These are phyloP conservation scores for Solanum gracilifrons DNA, from an alignment of 257 asterid genomes.

Conservation along the genomic window DNA sequence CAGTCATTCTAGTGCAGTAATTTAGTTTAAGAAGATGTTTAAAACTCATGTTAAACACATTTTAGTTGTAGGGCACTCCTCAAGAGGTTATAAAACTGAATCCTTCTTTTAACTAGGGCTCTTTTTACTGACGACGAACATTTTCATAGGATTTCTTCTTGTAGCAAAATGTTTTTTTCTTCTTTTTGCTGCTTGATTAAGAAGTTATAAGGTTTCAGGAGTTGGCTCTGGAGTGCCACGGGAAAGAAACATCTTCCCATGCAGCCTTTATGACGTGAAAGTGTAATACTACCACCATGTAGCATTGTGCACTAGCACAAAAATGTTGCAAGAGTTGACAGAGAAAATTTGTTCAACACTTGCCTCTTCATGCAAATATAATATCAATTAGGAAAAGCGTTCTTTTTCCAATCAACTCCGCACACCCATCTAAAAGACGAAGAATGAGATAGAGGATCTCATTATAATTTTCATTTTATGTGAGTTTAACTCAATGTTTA, in stretches of 20 bases:
- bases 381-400: slow-evolving; percentile 5
- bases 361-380: not conserved
- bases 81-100: not conserved
- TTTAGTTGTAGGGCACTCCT: not conserved
- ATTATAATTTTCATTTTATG: not conserved
- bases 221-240: not conserved
- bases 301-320: not conserved
- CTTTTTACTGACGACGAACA: not conserved
- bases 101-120: not conserved
- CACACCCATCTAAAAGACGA: not conserved
- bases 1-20: not conserved
- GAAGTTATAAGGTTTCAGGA: not conserved
- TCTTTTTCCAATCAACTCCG: not conserved
- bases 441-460: not conserved
- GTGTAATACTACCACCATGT: not conserved
- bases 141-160: not conserved
- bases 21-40: not conserved
- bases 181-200: not conserved
- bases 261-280: not conserved
- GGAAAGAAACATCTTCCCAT: not conserved
- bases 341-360: not conserved
- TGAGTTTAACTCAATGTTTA: not conserved
- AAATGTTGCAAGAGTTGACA: not conserved
- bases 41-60: not conserved
- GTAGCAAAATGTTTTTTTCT: not conserved